Evolutionary conservation across 1,284 basidiomycete genomes (phyloP).

Genomic region (Malassezia slooffiae): DNA sequence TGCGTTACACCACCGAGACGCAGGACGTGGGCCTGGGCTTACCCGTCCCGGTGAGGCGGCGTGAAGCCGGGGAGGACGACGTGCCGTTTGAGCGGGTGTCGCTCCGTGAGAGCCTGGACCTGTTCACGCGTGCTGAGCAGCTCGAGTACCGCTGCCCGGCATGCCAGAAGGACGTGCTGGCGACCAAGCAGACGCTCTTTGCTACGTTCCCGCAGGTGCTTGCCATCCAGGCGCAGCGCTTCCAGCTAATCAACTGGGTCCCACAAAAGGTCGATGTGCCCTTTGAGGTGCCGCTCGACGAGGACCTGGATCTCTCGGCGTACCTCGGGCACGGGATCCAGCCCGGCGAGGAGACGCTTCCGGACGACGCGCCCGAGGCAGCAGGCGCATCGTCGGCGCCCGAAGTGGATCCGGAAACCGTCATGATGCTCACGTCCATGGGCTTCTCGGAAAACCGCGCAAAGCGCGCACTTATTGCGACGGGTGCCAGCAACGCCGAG

Average conservation of each 20-base stretch:
- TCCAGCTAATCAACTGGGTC: slow-evolving; percentile 93
- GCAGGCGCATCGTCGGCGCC: slow-evolving; percentile 8
- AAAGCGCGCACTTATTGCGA: slow-evolving; percentile 63
- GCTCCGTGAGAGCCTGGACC: slow-evolving; percentile 61
- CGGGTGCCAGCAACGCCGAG: slow-evolving; percentile 64
- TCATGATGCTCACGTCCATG: slow-evolving; percentile 37
- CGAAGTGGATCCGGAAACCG: slow-evolving; percentile 26
- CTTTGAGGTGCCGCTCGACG: slow-evolving; percentile 57
- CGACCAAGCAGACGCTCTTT: slow-evolving; percentile 61
- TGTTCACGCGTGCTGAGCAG: slow-evolving; percentile 58
- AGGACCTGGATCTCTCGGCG: slow-evolving; percentile 55
- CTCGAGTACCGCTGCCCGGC: slow-evolving; percentile 61
- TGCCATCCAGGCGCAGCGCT: slow-evolving; percentile 82
- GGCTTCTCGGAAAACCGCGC: slow-evolving; percentile 39
- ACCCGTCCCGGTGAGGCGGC: slow-evolving; percentile 55
- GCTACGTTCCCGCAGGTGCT: slow-evolving; percentile 79
- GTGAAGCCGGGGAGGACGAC: slow-evolving; percentile 46
- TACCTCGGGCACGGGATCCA: slow-evolving; percentile 67
- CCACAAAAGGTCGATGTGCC: slow-evolving; percentile 90
- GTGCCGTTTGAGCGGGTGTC: slow-evolving; percentile 57
- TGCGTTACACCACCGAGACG: slow-evolving; percentile 72
- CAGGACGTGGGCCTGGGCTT: slow-evolving; percentile 65
- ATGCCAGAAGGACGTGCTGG: slow-evolving; percentile 58
- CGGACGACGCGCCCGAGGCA: slow-evolving; percentile 49
- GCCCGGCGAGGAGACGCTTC: slow-evolving; percentile 62